A percentile compares a stretch with the other conserved stretches of the same genome.
Conservation (phyloP, 371 early-diverging fungal genomes). For the Mucor racemosus region DNA sequence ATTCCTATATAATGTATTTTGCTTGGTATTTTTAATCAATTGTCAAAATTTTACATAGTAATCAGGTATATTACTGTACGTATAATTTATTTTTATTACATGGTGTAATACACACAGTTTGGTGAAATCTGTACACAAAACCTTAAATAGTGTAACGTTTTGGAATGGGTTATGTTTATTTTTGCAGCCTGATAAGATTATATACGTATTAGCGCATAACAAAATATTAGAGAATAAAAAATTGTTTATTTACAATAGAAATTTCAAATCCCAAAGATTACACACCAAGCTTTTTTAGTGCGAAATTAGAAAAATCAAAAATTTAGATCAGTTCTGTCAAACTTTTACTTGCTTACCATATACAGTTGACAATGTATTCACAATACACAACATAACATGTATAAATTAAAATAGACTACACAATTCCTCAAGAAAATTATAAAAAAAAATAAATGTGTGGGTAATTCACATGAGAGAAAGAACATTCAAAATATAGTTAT, state of each 20-base stretch:
- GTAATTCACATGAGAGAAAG: conserved; percentile 25
- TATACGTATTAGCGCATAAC: not conserved
- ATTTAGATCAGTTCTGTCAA: conserved; percentile 4
- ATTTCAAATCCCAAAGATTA: conserved; percentile 1
- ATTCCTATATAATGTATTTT: no score
- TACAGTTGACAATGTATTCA: not conserved
- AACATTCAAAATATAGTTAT: not conserved
- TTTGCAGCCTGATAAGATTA: conserved; percentile 6
- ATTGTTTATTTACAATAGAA: not conserved
- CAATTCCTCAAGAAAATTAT: not conserved
- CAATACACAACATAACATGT: not conserved
- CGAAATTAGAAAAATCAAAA: not conserved
- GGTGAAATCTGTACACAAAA: conserved; percentile 2
- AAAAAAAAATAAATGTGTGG: conserved; percentile 13
- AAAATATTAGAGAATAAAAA: not conserved
- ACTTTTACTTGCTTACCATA: not conserved
- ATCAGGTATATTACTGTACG: not conserved
- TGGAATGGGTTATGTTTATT: not conserved
- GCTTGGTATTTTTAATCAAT: no score
- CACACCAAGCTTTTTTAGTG: not conserved
- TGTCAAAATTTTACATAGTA: not conserved
- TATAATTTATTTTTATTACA: not conserved
- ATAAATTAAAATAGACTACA: not conserved
- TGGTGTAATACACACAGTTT: not conserved
- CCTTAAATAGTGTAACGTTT: not conserved